Base-by-base conservation (phyloP, 2,329 filamentous ascomycete genomes). In the Tolypocladium capitatum region DNA sequence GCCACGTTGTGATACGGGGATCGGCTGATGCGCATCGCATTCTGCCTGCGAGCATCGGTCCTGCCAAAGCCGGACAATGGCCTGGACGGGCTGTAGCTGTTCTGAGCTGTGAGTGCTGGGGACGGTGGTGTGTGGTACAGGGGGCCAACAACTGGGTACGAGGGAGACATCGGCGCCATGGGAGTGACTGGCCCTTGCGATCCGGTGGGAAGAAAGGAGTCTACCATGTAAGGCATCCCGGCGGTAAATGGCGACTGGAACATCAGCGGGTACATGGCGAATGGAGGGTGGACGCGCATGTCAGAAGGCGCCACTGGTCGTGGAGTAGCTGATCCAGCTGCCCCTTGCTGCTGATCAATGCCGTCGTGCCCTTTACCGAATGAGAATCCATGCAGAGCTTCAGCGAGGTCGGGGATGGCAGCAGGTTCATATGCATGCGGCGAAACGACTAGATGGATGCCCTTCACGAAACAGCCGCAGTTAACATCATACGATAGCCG, bases 1-100 rank as follows among this genome's bases (percentile, higher is more conserved):
- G 69, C 62, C 5, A 68, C 63, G 48, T 68, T 74, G 54, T 70
- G 70, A 48, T 70, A 69, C n/a, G 69, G 60, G 13, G 71, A 65
- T 53, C 74, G 59, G 43, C 63, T 63, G 35, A 75, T 62, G 21
- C 73, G 65, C 49, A 68, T 64, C 24, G 71, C 70, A 56, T 74
- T 69, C 50, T 78, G 71, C 45, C 75, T 71, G 11, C 73, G 73
- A 46, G 59, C 56, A 28, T 73, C 69, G 18, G 58, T 53, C 34
- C 67, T 64, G 3, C 56, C 53, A 46, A 62, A 64, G 1, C 57
- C 50, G 11, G 65, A 57, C 31, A 68, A 55, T 31, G 58, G 48
- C 47, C 68, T 66, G 3, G 68, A 68, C 8, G 66, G 68, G 28
- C 64, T 63, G 47, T 67, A 67, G n/a, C 66, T 66, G 24, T 63